Base-by-base conservation (phyloP, 2,329 filamentous ascomycete species). In the Trichoderma sp. region DNA sequence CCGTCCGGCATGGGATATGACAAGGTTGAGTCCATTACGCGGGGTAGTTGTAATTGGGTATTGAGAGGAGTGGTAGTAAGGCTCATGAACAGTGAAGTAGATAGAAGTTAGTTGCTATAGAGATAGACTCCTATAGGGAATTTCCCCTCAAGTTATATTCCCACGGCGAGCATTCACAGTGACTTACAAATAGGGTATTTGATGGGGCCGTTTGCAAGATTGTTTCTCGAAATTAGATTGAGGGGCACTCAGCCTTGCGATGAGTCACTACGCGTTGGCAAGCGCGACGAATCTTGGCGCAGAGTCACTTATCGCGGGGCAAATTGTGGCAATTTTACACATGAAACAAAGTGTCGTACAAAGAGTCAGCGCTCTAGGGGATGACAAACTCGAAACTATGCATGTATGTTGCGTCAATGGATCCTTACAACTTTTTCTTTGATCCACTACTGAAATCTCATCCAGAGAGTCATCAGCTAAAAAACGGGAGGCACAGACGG, bases 1-100 rank as follows among this genome's bases (percentile, higher is more conserved):
- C 55, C 66, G 4, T 50, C n/a, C 12, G 66, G 66, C n/a, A 68
- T 39, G n/a, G 66, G 66, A 23, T 68, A 68, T 32, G 57, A 26
- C 7, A 59, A 30, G 53, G 17, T 4, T 6, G 66, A 34, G 36
- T 68, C 66, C 66, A 68, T 68, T 23, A 28, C 50, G 23, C 12
- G 17, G 57, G 57, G 57, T 13, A n/a, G n/a, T 9, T n/a, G 9
- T n/a, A 4, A 12, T 20, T 53, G 47, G n/a, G 20, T 23, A 12
- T 23, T 23, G 11, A 13, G 20, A 11, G 17, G 15, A 59, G 12
- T 53, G n/a, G 9, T 23, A 11, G 17, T 20, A 53, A 13, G 11
- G n/a, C 11, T 23, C 47, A 53, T 53, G 20, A 53, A 23, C 11
- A 50, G n/a, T 20, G 20, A 53, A 23, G 47, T n/a, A 20, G 11